Percentiles rank a stretch among this genome's conserved stretches.
These are phyloP conservation scores for Colletotrichum gloeosporioides DNA, from an alignment of 2,329 filamentous ascomycete genomes.

Conservation along the genomic window DNA sequence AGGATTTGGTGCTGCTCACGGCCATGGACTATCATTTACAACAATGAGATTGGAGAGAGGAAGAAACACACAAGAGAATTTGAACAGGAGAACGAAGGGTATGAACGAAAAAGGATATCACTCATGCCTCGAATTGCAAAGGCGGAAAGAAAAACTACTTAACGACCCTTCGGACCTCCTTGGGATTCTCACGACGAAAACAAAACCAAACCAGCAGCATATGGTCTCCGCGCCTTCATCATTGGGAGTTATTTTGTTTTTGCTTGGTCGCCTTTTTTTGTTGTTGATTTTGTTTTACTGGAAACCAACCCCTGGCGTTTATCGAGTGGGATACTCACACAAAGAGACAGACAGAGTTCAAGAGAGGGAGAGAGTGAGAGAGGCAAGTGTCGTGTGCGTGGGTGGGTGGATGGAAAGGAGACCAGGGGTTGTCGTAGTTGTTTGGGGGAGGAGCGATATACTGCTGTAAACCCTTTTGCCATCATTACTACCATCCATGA, in stretches of 20 bases:
- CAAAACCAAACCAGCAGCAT: constrained; percentile 14
- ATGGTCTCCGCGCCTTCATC: constrained; percentile 17
- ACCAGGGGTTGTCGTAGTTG: not conserved
- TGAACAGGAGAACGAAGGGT: not conserved
- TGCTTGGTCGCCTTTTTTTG: not conserved
- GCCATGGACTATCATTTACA: constrained; percentile 7
- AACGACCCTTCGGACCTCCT: not conserved
- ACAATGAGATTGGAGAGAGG: constrained; percentile 6
- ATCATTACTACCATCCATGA: not conserved
- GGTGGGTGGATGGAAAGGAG: not conserved
- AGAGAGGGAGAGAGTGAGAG: not conserved
- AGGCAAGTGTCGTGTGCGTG: not conserved
- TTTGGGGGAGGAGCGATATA: not conserved
- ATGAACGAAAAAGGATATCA: not conserved
- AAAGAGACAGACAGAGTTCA: constrained; percentile 4
- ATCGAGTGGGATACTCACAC: constrained; percentile 12
- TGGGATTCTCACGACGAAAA: constrained; percentile 17
- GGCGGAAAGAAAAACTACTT: not conserved
- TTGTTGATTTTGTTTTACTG: not conserved
- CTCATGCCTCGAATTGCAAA: not conserved
- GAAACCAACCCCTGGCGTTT: constrained; percentile 5
- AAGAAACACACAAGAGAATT: not conserved
- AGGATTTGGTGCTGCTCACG: not conserved
- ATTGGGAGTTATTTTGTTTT: constrained; percentile 18
- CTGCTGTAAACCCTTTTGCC: not conserved